Conservation (phyloP, 352 stramenopile species). For the Globisporangium spiculum region DNA sequence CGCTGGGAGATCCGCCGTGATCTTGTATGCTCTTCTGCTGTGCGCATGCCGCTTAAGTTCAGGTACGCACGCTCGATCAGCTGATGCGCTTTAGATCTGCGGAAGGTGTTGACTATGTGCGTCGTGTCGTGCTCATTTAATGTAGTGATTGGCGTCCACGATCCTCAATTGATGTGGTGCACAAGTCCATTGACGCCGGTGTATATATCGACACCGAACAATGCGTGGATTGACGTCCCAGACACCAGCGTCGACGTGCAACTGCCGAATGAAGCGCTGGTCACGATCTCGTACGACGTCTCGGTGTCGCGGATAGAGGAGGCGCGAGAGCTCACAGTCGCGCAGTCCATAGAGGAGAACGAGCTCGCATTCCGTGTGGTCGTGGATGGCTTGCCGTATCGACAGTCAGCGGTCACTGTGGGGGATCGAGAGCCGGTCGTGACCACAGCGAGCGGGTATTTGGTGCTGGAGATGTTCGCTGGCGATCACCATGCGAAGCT, state of each 20-base stretch:
- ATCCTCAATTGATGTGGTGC: conserved; percentile 65
- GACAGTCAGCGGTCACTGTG: conserved; percentile 61
- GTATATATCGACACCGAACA: conserved; percentile 22
- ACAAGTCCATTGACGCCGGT: conserved; percentile 47
- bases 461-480: conserved; percentile 48
- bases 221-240: conserved; percentile 56
- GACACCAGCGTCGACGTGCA: conserved; percentile 49
- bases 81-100: background rate
- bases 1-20: background rate
- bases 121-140: background rate
- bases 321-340: conserved; percentile 4
- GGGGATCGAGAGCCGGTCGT: conserved; percentile 59
- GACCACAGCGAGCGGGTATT: conserved; percentile 50
- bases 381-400: conserved; percentile 53
- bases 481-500: conserved; percentile 50
- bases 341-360: conserved; percentile 25
- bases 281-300: conserved; percentile 72
- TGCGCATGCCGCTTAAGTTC: background rate
- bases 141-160: conserved; percentile 17
- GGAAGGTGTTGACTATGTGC: background rate
- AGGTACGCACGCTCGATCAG: conserved; percentile 19
- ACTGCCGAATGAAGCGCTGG: conserved; percentile 52
- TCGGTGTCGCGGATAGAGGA: conserved; percentile 45
- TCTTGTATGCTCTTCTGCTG: background rate
- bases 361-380: conserved; percentile 64